These are phyloP conservation scores for Serpula lacrymans DNA, from an alignment of 768 basidiomycete genomes.

Conservation along the genomic window DNA sequence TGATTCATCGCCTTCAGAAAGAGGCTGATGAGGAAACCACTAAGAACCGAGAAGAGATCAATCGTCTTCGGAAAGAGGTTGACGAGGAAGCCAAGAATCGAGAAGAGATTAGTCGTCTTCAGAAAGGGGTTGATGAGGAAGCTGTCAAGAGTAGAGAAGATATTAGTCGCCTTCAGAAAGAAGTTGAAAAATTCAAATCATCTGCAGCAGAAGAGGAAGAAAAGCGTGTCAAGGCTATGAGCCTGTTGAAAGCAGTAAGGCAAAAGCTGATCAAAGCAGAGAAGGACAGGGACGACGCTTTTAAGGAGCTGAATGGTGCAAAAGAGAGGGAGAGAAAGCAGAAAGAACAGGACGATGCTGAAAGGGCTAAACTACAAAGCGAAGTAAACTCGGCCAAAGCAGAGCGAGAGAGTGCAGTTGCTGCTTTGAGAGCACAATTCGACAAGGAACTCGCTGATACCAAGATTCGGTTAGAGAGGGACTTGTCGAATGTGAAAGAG, in stretches of 20 bases:
- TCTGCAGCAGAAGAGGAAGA: conserved; percentile 93
- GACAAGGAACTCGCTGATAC: conserved; percentile 64
- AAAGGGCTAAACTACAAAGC: conserved; percentile 51
- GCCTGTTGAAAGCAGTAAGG: conserved; percentile 89
- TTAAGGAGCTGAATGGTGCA: conserved; percentile 50
- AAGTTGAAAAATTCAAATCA: conserved; percentile 58
- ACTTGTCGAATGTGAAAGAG: conserved; percentile 56
- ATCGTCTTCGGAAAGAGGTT: no score
- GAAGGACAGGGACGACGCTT: conserved; percentile 82
- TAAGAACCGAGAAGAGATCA: no score
- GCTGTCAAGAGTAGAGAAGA: conserved; percentile 50
- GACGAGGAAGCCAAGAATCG: conserved; percentile 50
- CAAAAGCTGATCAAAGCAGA: conserved; percentile 97
- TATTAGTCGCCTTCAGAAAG: conserved; percentile 55
- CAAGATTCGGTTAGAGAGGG: conserved; percentile 74
- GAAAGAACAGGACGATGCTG: conserved; percentile 39
- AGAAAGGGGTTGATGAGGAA: no score
- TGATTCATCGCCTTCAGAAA: conserved; percentile 54
- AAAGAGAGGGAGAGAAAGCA: conserved; percentile 55
- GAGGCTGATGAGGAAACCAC: no score
- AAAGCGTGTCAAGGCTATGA: conserved; percentile 92
- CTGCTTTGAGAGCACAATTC: conserved; percentile 61
- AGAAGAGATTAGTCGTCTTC: no score
- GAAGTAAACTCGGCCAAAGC: conserved; percentile 60
- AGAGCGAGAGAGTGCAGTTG: conserved; percentile 61